Conservation (phyloP, 495 filamentous ascomycete species). For the Penicillium cataractarum region DNA sequence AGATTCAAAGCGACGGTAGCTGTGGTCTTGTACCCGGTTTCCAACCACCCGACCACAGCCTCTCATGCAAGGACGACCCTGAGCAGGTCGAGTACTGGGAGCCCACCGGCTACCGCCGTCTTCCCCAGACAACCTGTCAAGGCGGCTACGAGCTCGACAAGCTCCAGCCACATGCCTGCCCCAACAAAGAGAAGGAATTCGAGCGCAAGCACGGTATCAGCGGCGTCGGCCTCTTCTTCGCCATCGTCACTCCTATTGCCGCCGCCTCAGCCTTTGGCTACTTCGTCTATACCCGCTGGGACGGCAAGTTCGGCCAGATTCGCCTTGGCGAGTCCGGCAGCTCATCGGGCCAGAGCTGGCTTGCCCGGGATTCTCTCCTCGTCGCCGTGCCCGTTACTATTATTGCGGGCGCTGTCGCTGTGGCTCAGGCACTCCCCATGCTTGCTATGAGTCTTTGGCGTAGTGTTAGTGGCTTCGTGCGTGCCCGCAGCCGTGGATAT, state of each 20-base stretch:
- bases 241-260: slow-evolving; percentile 71
- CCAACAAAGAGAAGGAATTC: slow-evolving; percentile 76
- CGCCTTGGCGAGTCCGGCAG: slow-evolving; percentile 68
- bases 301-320: slow-evolving; percentile 88
- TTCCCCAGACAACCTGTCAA: slow-evolving; percentile 83
- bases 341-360: slow-evolving; percentile 45
- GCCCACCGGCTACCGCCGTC: slow-evolving; percentile 85
- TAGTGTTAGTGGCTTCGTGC: slow-evolving; percentile 50
- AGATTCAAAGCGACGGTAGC: slow-evolving; percentile 71
- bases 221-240: slow-evolving; percentile 82
- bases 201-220: slow-evolving; percentile 70
- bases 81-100: slow-evolving; percentile 73
- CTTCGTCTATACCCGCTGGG: slow-evolving; percentile 85
- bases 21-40: slow-evolving; percentile 77
- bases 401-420: slow-evolving; percentile 75
- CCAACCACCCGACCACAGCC: slow-evolving; percentile 63
- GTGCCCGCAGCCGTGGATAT: slow-evolving; percentile 40
- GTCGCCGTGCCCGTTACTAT: slow-evolving; percentile 79
- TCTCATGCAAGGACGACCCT: slow-evolving; percentile 68
- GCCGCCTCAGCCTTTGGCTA: slow-evolving; percentile 75
- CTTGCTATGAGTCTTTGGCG: slow-evolving; percentile 70
- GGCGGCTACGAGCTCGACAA: slow-evolving; percentile 75
- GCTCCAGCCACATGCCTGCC: slow-evolving; percentile 61
- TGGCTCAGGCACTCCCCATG: slow-evolving; percentile 73
- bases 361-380: slow-evolving; percentile 66